A percentile compares a stretch with the other conserved stretches of the same genome.
Conservation (phyloP, 116 monocot genomes). For the Papilionanthe hybrid region DNA sequence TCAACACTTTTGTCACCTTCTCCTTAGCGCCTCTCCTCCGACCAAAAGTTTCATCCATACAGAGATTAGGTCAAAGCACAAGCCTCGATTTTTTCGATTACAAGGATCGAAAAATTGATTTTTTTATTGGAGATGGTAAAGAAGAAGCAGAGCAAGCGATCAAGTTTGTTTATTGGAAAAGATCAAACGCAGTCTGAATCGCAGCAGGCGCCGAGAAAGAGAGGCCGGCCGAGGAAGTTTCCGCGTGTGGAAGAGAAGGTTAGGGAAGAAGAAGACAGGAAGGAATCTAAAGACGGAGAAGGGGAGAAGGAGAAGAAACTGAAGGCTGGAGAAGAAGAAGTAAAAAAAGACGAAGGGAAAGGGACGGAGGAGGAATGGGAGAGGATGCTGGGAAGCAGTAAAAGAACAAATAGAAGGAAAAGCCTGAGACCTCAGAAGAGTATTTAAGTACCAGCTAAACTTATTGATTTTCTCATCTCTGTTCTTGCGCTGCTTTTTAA, state of each 20-base stretch:
- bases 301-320: conserved; percentile 6
- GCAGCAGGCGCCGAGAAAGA: conserved; percentile 15
- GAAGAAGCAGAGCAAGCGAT: conserved; percentile 5
- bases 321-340: background rate
- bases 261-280: background rate
- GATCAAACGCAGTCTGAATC: background rate
- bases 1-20: background rate
- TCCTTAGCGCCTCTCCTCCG: background rate
- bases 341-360: background rate
- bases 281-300: background rate
- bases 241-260: conserved; percentile 3
- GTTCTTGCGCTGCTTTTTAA: background rate
- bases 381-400: conserved; percentile 18
- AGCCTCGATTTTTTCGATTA: background rate
- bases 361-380: conserved; percentile 13
- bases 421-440: background rate
- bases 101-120: background rate
- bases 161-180: background rate
- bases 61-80: background rate
- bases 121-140: background rate
- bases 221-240: conserved; percentile 20
- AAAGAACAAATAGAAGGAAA: conserved; percentile 17
- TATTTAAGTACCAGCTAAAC: background rate
- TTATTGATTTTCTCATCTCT: background rate
- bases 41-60: background rate